These are phyloP conservation scores for Podaxis sp. DNA, from an alignment of 768 basidiomycete genomes.

Conservation along the genomic window DNA sequence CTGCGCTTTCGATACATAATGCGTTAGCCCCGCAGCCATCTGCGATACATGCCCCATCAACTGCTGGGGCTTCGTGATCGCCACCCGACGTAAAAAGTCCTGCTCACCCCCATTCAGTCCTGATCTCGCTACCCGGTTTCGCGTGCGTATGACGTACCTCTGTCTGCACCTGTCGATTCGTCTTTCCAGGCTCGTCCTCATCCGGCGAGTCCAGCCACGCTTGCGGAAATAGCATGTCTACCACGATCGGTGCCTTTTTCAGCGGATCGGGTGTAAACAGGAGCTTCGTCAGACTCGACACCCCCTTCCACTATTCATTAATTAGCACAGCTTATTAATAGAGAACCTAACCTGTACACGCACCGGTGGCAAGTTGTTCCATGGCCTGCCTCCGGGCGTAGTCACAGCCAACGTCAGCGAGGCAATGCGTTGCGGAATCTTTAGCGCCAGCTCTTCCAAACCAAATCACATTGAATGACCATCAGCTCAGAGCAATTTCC, in stretches of 20 bases:
- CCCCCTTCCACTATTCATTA: conserved; percentile 38
- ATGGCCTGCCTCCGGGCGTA: conserved; percentile 58
- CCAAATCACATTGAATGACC: neutral
- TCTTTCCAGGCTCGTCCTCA: conserved; percentile 56
- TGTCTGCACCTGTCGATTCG: conserved; percentile 60
- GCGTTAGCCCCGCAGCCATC: conserved; percentile 66
- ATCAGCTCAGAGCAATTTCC: neutral
- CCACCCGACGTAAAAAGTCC: conserved; percentile 45
- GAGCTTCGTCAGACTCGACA: conserved; percentile 33
- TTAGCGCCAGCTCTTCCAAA: conserved; percentile 59
- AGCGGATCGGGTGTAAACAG: conserved; percentile 45
- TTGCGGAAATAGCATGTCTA: conserved; percentile 59
- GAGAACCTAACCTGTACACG: conserved; percentile 18
- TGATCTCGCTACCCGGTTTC: conserved; percentile 8
- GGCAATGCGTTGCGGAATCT: conserved; percentile 64
- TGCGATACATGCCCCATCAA: conserved; percentile 69
- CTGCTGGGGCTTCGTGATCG: conserved; percentile 56
- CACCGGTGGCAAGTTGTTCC: conserved; percentile 67
- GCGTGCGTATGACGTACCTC: conserved; percentile 36
- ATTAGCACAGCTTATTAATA: neutral
- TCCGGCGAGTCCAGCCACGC: conserved; percentile 61
- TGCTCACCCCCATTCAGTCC: conserved; percentile 23
- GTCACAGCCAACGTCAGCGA: conserved; percentile 73
- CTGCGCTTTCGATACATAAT: conserved; percentile 51
- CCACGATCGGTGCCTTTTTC: conserved; percentile 47